A percentile compares a stretch with the other conserved stretches of the same genome.
Evolutionary conservation across 163 green algal genomes (phyloP).

Genomic region (Chlamydomonas reinhardtii): DNA sequence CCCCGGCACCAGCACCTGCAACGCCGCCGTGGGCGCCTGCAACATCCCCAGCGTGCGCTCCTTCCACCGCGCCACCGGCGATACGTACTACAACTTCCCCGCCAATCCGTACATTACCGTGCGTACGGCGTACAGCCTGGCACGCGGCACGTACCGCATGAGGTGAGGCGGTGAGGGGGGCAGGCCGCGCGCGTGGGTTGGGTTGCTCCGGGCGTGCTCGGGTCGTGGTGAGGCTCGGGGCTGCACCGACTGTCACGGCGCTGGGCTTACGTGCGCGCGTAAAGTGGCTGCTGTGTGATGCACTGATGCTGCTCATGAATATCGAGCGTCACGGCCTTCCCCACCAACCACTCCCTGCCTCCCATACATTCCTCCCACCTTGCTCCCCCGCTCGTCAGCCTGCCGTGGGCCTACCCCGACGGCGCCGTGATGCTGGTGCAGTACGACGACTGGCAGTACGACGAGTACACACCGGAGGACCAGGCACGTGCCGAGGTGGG

Average conservation of each 20-base stretch:
- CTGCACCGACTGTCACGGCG: no score
- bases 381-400: background rate
- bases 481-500: no score
- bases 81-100: conserved; percentile 8
- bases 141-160: conserved; percentile 21
- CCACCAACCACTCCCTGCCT: no score
- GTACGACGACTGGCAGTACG: conserved; percentile 23
- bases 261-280: no score
- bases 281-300: no score
- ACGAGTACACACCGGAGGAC: background rate
- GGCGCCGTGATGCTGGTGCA: conserved; percentile 1
- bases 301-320: no score
- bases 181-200: no score
- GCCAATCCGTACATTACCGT: conserved; percentile 1
- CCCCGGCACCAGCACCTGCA: background rate
- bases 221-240: no score
- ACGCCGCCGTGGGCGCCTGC: no score
- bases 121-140: background rate
- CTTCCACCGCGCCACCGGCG: background rate
- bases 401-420: conserved; percentile 13
- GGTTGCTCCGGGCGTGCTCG: no score
- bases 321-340: no score
- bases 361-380: no score
- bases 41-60: background rate
- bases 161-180: background rate